These are phyloP conservation scores for Euphrasia arctica DNA, from an alignment of 305 asterid species.

Conservation along the genomic window DNA sequence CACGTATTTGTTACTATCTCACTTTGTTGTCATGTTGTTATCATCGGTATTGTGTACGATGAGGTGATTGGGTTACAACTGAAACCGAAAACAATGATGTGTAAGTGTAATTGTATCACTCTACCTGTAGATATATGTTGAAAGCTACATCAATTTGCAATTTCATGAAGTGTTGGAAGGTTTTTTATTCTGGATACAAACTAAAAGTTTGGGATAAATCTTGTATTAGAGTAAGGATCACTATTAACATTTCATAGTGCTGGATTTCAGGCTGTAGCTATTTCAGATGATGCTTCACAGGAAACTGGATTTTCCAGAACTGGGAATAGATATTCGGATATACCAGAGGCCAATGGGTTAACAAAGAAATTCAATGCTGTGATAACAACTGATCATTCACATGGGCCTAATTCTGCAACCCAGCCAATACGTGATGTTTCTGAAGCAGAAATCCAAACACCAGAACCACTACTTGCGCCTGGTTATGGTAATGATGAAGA, in stretches of 20 bases:
- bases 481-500: constrained; percentile 8
- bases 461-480: constrained; percentile 21
- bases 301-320: constrained; percentile 23
- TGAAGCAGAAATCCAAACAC: constrained; percentile 14
- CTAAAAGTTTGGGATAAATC: background rate
- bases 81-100: background rate
- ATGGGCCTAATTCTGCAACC: constrained; percentile 17
- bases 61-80: background rate
- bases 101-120: background rate
- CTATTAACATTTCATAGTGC: background rate
- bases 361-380: constrained; percentile 28
- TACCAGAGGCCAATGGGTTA: constrained; percentile 22
- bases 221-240: too few species aligned
- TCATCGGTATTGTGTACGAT: background rate
- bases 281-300: constrained; percentile 22
- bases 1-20: background rate
- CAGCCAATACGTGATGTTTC: too few species aligned
- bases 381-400: constrained; percentile 14
- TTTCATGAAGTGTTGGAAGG: too few species aligned
- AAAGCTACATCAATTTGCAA: background rate
- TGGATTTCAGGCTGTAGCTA: constrained; percentile 36
- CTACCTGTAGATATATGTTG: background rate
- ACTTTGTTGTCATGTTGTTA: too few species aligned
- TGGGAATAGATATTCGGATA: constrained; percentile 24
- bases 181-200: background rate